phyloP scores from a whole-genome alignment of 306 rosid genomes.

The Quercus aquifolioides region DNA sequence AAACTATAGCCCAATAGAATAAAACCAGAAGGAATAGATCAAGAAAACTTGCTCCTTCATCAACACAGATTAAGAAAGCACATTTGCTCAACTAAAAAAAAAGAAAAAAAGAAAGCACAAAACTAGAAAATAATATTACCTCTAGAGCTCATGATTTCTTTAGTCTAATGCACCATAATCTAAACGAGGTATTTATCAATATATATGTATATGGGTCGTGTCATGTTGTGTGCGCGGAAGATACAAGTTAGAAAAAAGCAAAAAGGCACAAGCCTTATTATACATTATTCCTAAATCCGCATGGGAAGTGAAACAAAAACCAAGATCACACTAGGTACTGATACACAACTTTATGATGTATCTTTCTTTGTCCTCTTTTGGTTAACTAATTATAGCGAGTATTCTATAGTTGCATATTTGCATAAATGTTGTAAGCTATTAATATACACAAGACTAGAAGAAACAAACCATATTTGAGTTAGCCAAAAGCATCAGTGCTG shows the following conservation, averaged over 20 bases:
- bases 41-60: too few species aligned
- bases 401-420: neutral
- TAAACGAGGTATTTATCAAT: neutral
- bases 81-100: too few species aligned
- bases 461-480: neutral
- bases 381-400: neutral
- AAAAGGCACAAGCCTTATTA: neutral
- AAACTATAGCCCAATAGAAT: too few species aligned
- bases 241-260: neutral
- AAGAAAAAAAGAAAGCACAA: neutral
- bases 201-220: neutral
- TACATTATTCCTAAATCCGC: neutral
- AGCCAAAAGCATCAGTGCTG: slow-evolving; percentile 29
- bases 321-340: neutral
- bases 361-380: neutral
- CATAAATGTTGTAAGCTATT: neutral
- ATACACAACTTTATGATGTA: neutral
- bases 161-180: neutral
- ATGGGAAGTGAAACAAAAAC: neutral
- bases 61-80: neutral
- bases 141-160: neutral
- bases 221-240: neutral
- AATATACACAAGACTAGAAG: slow-evolving; percentile 10
- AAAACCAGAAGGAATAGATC: too few species aligned
- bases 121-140: neutral